Conservation (phyloP, 306 rosid species). For the Amphicarpaea edgeworthii region DNA sequence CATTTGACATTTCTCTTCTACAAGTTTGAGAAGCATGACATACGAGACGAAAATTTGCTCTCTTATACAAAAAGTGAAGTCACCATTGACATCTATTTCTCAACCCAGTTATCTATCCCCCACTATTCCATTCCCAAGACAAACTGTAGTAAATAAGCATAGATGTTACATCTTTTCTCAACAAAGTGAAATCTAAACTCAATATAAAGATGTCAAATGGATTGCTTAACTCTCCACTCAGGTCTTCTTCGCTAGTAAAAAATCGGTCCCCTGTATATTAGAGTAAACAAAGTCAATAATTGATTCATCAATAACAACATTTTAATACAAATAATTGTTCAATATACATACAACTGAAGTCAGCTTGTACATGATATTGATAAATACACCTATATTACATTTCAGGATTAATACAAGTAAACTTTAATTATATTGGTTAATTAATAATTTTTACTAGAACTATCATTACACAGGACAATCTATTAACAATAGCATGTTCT, state of each 20-base stretch:
- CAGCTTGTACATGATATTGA: background rate
- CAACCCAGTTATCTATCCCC: background rate
- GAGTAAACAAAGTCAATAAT: slow-evolving; percentile 15
- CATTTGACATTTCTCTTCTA: background rate
- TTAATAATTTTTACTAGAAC: background rate
- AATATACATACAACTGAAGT: background rate
- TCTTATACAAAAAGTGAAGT: slow-evolving; percentile 21
- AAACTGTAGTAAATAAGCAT: slow-evolving; percentile 24
- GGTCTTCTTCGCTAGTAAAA: slow-evolving; percentile 3
- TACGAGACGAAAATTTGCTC: background rate
- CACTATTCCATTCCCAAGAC: background rate
- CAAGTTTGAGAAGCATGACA: slow-evolving; percentile 6
- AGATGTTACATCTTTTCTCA: slow-evolving; percentile 32
- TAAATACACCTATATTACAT: background rate
- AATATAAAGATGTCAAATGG: slow-evolving; percentile 15
- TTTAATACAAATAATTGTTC: background rate
- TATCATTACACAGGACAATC: slow-evolving; percentile 5
- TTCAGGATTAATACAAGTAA: slow-evolving; percentile 3
- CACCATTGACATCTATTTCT: slow-evolving; percentile 23
- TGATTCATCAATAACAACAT: slow-evolving; percentile 22
- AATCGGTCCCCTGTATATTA: slow-evolving; percentile 31
- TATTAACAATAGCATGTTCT: background rate
- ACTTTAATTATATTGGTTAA: background rate
- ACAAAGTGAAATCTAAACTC: slow-evolving; percentile 31
- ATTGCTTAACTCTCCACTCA: background rate